Percentiles rank a stretch among this genome's conserved stretches.
Evolutionary conservation across 1,139 yeast species (phyloP).

Genomic region (Lodderomyces margitis): DNA sequence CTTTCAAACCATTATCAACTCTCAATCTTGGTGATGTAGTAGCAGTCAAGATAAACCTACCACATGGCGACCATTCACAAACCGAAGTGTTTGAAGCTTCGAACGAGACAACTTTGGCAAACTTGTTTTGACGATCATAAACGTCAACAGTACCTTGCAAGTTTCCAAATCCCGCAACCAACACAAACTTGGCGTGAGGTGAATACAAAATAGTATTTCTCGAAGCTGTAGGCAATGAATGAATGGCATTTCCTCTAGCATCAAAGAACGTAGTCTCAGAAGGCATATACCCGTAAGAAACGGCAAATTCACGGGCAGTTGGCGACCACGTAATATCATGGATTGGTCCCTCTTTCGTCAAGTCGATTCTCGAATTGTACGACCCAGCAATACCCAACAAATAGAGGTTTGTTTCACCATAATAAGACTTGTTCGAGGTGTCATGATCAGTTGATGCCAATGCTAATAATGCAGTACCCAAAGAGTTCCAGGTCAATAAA

Average conservation of each 20-base stretch:
- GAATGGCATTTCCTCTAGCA: conserved; percentile 85
- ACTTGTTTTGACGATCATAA: conserved; percentile 88
- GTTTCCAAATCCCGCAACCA: conserved; percentile 97
- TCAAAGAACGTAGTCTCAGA: conserved; percentile 94
- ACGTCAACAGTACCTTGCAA: conserved; percentile 96
- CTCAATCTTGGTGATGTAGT: conserved; percentile 96
- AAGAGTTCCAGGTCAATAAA: conserved; percentile 86
- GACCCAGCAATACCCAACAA: conserved; percentile 90
- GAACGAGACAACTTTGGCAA: conserved; percentile 73
- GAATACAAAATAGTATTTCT: conserved; percentile 89
- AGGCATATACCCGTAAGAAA: conserved; percentile 97
- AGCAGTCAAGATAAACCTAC: conserved; percentile 88
- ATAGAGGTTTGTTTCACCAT: conserved; percentile 93
- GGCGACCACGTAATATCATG: conserved; percentile 99
- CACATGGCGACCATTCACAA: conserved; percentile 99
- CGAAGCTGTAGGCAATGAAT: conserved; percentile 81
- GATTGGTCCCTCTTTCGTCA: conserved; percentile 93
- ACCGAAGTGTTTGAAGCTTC: conserved; percentile 93
- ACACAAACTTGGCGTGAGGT: conserved; percentile 87
- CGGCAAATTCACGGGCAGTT: conserved; percentile 94
- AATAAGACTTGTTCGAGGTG: conserved; percentile 88
- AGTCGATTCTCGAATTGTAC: conserved; percentile 82
- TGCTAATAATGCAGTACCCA: conserved; percentile 93
- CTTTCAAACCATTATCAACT: conserved; percentile 91
- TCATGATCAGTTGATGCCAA: conserved; percentile 96